Evolutionary conservation across 495 filamentous ascomycete species (phyloP).

Genomic region (Penicillium subrubescens): DNA sequence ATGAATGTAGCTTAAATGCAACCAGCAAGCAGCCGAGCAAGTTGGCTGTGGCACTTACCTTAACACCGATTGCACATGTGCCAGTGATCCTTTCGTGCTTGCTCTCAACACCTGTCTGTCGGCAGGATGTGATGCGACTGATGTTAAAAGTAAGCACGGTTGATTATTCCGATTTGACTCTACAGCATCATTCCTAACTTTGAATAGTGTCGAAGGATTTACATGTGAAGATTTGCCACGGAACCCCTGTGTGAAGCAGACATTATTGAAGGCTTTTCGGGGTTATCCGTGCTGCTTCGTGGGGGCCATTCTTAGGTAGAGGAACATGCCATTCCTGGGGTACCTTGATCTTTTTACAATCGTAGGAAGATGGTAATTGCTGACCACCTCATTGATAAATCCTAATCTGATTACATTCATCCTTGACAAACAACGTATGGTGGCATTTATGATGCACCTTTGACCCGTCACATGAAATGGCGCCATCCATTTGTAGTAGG

Average conservation of each 20-base stretch:
- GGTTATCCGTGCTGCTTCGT: background rate
- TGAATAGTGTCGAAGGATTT: constrained; percentile 8
- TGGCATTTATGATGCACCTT: no score
- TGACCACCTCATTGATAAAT: background rate
- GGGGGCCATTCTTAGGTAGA: background rate
- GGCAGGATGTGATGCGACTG: constrained; percentile 1
- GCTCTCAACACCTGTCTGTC: constrained; percentile 3
- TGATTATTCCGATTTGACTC: background rate
- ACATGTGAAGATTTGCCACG: constrained; percentile 6
- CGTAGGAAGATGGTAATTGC: background rate
- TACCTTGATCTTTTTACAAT: background rate
- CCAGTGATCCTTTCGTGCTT: constrained; percentile 3
- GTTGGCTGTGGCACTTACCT: constrained; percentile 2
- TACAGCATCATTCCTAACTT: background rate
- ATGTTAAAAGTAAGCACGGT: constrained; percentile 1
- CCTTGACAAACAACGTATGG: background rate
- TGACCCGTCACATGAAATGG: background rate
- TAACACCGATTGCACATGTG: background rate
- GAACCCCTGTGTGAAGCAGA: background rate
- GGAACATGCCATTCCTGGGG: background rate
- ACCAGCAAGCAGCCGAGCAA: constrained; percentile 1
- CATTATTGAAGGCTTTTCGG: background rate
- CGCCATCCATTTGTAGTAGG: background rate
- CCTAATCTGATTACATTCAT: background rate
- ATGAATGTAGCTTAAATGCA: constrained; percentile 5